Evolutionary conservation across 257 asterid species (phyloP).

Genomic region (Agastache rugosa): DNA sequence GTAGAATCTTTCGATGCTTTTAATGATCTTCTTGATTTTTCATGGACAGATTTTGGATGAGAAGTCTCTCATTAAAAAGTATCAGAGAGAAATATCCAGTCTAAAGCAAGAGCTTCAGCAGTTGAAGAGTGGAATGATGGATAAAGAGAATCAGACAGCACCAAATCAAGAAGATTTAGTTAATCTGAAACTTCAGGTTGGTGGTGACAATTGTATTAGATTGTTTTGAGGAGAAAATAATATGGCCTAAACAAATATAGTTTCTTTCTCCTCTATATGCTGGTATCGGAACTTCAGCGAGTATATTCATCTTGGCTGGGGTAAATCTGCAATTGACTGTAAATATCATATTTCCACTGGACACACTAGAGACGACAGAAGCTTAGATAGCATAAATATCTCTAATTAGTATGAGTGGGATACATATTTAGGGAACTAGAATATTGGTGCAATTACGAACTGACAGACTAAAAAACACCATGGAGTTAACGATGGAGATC

Average conservation of each 20-base stretch:
- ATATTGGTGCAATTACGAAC: not conserved
- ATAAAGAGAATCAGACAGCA: conserved; percentile 54
- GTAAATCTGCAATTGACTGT: conserved; percentile 5
- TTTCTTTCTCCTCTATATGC: conserved; percentile 20
- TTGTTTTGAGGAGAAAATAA: not conserved
- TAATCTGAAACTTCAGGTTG: conserved; percentile 78
- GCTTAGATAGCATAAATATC: conserved; percentile 3
- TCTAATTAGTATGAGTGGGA: not conserved
- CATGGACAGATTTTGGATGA: conserved; percentile 74
- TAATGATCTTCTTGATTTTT: conserved; percentile 23
- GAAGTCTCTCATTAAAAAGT: conserved; percentile 88
- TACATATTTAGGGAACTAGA: not conserved
- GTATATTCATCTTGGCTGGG: not conserved
- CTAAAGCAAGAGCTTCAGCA: conserved; percentile 83
- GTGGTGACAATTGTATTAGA: conserved; percentile 29
- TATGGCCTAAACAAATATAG: conserved; percentile 10
- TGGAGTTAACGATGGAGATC: not conserved
- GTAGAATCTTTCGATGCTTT: conserved; percentile 20
- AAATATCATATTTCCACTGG: not conserved
- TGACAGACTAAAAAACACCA: not conserved
- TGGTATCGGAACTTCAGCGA: not conserved
- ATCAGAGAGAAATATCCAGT: conserved; percentile 79
- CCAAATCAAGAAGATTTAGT: conserved; percentile 79
- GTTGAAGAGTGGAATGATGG: conserved; percentile 75
- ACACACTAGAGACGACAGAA: conserved; percentile 11